Conservation (phyloP, 192 early-diverging fungal species). For the Podila verticillata region DNA sequence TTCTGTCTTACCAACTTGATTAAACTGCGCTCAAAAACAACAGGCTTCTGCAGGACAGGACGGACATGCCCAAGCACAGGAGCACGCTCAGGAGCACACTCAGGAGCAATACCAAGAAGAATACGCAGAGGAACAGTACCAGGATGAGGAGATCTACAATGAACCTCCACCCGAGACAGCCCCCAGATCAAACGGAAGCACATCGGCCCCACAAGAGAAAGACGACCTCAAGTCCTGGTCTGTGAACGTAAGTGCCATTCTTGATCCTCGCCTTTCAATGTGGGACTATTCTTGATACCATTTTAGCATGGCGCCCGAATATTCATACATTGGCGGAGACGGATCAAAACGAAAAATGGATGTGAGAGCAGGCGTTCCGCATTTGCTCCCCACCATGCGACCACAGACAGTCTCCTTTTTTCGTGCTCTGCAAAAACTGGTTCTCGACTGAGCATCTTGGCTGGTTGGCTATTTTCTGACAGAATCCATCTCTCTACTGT, state of each 20-base stretch:
- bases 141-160: constrained; percentile 24
- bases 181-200: constrained; percentile 29
- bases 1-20: not conserved
- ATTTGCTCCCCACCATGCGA: too few relatives aligned
- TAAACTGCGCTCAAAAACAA: not conserved
- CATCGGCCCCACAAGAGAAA: constrained; percentile 26
- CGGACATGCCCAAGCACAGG: constrained; percentile 22
- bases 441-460: constrained; percentile 4
- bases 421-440: constrained; percentile 1
- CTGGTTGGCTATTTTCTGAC: constrained; percentile 1
- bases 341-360: too few relatives aligned
- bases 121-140: constrained; percentile 29
- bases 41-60: constrained; percentile 50
- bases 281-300: too few relatives aligned
- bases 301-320: not conserved
- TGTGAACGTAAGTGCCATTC: constrained; percentile 47
- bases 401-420: not conserved
- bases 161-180: constrained; percentile 12
- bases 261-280: too few relatives aligned
- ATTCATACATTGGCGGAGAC: too few relatives aligned
- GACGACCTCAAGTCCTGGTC: constrained; percentile 61
- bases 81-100: constrained; percentile 12
- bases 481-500: not conserved
- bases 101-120: constrained; percentile 30
- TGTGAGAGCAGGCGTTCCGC: too few relatives aligned